Evolutionary conservation across 202 grass and related monocot species (phyloP).

Genomic region (Digitaria exilis): DNA sequence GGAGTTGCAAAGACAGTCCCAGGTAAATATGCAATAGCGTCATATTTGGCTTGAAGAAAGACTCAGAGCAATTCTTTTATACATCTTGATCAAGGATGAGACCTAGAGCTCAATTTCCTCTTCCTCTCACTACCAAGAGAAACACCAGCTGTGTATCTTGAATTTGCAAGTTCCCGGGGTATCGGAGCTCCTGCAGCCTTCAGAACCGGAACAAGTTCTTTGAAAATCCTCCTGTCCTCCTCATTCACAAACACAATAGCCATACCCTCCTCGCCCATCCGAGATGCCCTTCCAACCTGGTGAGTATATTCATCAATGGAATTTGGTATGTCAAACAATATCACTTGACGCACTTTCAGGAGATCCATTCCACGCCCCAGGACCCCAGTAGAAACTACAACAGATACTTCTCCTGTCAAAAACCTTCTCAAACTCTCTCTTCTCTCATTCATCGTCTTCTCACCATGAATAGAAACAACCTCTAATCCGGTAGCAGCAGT

Average conservation of each 20-base stretch:
- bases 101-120: conserved; percentile 63
- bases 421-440: conserved; percentile 86
- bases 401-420: conserved; percentile 75
- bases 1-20: not conserved
- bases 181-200: conserved; percentile 67
- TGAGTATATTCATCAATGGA: conserved; percentile 93
- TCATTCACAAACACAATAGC: conserved; percentile 81
- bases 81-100: conserved; percentile 38
- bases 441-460: conserved; percentile 90
- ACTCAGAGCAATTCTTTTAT: conserved; percentile 6
- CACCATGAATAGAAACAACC: conserved; percentile 85
- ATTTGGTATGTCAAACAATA: conserved; percentile 95
- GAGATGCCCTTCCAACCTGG: conserved; percentile 89
- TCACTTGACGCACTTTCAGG: conserved; percentile 75
- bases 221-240: conserved; percentile 84
- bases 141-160: conserved; percentile 45
- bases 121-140: conserved; percentile 53
- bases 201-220: conserved; percentile 70
- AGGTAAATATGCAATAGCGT: not conserved
- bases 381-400: conserved; percentile 80
- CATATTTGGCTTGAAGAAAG: conserved; percentile 34
- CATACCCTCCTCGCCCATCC: conserved; percentile 73
- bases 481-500: conserved; percentile 71
- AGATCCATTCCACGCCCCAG: conserved; percentile 91
- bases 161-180: conserved; percentile 68